Conservation (phyloP, 768 basidiomycete genomes). For the Kwoniella sp. region DNA sequence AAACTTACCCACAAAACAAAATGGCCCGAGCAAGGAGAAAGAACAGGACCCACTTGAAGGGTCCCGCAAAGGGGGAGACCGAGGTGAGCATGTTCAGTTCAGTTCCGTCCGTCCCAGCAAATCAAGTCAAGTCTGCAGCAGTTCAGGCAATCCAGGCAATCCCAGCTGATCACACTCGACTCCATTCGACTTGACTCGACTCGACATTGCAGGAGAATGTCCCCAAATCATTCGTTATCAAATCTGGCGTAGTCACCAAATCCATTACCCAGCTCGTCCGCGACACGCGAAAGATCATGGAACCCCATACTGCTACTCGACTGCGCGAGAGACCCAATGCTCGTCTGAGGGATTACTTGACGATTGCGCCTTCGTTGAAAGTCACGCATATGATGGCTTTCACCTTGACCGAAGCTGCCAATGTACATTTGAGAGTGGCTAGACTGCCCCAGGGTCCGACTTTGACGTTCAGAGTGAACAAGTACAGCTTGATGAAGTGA, state of each 20-base stretch:
- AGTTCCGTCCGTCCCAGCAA: no score
- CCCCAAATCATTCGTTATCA: conserved; percentile 95
- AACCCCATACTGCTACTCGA: conserved; percentile 92
- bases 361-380: conserved; percentile 83
- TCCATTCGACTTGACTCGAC: no score
- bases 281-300: conserved; percentile 93
- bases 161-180: neutral
- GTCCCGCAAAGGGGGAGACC: conserved; percentile 39
- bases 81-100: conserved; percentile 34
- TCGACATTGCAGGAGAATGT: conserved; percentile 44
- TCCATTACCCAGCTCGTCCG: conserved; percentile 85
- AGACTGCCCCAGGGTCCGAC: conserved; percentile 89
- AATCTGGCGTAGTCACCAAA: conserved; percentile 87
- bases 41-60: conserved; percentile 55
- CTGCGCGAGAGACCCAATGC: conserved; percentile 92
- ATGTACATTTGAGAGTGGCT: conserved; percentile 70
- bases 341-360: conserved; percentile 73
- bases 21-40: conserved; percentile 53
- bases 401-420: conserved; percentile 74
- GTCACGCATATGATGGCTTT: conserved; percentile 93
- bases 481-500: conserved; percentile 83
- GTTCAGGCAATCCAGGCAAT: no score
- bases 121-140: no score
- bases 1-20: no score
- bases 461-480: conserved; percentile 84